These are phyloP conservation scores for Metarhizium sp. DNA, from an alignment of 2,329 filamentous ascomycete genomes.

Conservation along the genomic window DNA sequence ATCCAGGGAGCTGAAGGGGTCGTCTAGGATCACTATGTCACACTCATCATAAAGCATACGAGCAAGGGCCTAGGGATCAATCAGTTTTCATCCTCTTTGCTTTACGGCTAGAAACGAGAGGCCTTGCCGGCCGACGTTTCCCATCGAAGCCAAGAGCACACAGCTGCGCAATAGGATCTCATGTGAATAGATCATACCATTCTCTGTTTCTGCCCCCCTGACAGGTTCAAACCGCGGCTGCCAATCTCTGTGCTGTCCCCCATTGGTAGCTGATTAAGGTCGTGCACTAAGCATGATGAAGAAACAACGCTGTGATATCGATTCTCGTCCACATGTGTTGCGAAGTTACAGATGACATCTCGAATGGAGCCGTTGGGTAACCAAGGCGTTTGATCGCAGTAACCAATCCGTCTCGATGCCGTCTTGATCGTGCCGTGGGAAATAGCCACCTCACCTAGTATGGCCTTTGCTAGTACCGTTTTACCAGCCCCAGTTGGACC, in stretches of 20 bases:
- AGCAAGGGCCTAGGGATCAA: background rate
- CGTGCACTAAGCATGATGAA: slow-evolving; percentile 12
- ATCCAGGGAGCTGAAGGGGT: background rate
- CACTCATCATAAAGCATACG: background rate
- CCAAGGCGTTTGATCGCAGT: slow-evolving; percentile 13
- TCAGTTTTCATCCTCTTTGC: too few species aligned
- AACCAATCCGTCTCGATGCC: slow-evolving; percentile 6
- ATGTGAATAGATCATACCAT: slow-evolving; percentile 7
- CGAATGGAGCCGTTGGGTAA: slow-evolving; percentile 10
- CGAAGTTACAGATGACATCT: slow-evolving; percentile 10
- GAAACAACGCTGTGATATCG: slow-evolving; percentile 11
- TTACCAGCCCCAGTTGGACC: slow-evolving; percentile 20
- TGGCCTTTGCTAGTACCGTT: slow-evolving; percentile 12
- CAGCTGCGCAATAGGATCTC: too few species aligned
- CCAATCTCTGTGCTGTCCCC: slow-evolving; percentile 11
- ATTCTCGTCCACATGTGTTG: slow-evolving; percentile 2
- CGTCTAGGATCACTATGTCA: background rate
- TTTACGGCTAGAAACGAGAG: too few species aligned
- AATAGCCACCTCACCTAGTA: slow-evolving; percentile 11
- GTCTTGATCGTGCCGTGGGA: slow-evolving; percentile 5
- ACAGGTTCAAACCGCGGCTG: slow-evolving; percentile 11
- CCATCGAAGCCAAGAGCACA: too few species aligned
- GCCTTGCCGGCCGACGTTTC: too few species aligned
- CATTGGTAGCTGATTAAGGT: slow-evolving; percentile 13
- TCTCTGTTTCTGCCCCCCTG: slow-evolving; percentile 15